Conservation (phyloP, 345 rosid species). For the Brassica juncea region DNA sequence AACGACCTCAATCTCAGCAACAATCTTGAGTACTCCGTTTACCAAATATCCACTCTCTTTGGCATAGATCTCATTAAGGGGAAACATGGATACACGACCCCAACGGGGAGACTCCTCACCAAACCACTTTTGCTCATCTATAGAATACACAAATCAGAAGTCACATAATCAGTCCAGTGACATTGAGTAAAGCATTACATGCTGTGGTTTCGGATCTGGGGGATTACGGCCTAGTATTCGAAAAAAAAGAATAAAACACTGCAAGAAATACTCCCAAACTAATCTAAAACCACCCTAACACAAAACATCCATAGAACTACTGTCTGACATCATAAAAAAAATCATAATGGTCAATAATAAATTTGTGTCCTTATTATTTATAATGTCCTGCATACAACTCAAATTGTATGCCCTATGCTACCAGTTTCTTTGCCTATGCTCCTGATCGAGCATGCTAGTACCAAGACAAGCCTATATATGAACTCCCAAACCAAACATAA, state of each 20-base stretch:
- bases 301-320: neutral
- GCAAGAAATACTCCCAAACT: neutral
- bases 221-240: neutral
- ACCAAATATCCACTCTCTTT: slow-evolving; percentile 38
- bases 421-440: neutral
- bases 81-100: slow-evolving; percentile 3
- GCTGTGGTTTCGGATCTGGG: neutral
- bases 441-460: neutral
- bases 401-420: neutral
- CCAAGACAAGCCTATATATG: neutral
- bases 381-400: neutral
- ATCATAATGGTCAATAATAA: neutral
- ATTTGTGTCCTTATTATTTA: neutral
- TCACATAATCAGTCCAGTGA: neutral
- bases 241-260: neutral
- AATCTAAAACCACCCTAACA: neutral
- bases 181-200: neutral
- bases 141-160: neutral
- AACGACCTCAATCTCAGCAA: slow-evolving; percentile 37
- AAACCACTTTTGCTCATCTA: slow-evolving; percentile 3
- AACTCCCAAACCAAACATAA: neutral
- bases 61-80: neutral
- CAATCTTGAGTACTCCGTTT: slow-evolving; percentile 58
- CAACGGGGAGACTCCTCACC: neutral
- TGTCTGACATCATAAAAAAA: neutral